Evolutionary conservation across 176 grass and related monocot species (phyloP).

Genomic region (Hordeum marinum): DNA sequence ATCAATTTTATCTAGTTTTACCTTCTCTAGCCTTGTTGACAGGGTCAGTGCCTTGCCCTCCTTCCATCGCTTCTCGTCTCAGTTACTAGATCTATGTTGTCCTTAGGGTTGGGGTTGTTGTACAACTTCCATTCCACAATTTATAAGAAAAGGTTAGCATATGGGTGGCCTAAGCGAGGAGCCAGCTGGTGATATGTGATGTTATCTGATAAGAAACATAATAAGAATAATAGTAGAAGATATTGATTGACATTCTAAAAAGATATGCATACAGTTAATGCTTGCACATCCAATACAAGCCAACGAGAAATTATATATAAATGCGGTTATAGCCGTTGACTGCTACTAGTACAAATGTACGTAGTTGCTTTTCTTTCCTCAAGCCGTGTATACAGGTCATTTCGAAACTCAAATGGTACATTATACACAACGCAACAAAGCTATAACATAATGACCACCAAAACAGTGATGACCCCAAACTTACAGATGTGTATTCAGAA

Average conservation of each 20-base stretch:
- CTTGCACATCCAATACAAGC: not conserved
- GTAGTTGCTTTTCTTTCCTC: not conserved
- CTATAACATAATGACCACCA: not conserved
- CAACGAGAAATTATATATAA: not conserved
- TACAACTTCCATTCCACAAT: not conserved
- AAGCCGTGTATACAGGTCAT: not conserved
- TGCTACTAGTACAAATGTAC: not conserved
- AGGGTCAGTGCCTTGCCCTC: not conserved
- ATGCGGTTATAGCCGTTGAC: not conserved
- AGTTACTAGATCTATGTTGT: not conserved
- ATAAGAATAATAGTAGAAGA: not conserved
- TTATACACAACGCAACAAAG: not conserved
- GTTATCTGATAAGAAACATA: not conserved
- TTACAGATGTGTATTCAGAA: not conserved
- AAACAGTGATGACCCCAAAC: not conserved
- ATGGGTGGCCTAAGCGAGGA: too few relatives aligned
- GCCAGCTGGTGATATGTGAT: not conserved
- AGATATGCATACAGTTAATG: not conserved
- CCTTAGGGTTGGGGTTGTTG: not conserved
- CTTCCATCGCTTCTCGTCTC: not conserved
- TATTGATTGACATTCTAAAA: not conserved
- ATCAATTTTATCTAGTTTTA: not conserved
- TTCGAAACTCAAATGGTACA: not conserved
- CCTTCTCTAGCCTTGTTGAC: not conserved
- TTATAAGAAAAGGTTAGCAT: too few relatives aligned